Conservation (phyloP, 2,329 filamentous ascomycete genomes). For the Colletotrichum incanum region DNA sequence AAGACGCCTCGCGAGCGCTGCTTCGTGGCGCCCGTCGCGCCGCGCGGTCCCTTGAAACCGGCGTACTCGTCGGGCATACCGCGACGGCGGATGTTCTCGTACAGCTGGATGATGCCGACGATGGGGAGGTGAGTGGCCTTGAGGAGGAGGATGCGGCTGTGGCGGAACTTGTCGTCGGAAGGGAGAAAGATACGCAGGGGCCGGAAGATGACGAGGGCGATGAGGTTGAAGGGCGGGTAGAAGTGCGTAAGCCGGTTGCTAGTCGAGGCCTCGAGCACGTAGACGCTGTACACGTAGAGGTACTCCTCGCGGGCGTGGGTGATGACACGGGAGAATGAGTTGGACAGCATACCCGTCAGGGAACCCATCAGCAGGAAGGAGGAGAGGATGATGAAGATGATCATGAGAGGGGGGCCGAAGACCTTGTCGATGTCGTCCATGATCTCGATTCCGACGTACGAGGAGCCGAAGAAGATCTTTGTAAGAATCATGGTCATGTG, state of each 20-base stretch:
- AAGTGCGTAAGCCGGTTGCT: constrained; percentile 80
- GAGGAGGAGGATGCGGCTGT: constrained; percentile 73
- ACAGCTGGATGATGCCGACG: constrained; percentile 78
- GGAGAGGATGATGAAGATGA: constrained; percentile 83
- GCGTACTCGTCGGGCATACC: constrained; percentile 60
- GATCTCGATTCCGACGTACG: constrained; percentile 80
- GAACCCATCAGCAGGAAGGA: constrained; percentile 86
- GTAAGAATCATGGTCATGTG: constrained; percentile 84
- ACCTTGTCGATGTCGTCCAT: constrained; percentile 73
- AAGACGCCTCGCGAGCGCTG: constrained; percentile 45
- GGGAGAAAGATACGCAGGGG: constrained; percentile 80
- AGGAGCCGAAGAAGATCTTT: constrained; percentile 86
- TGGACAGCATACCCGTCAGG: constrained; percentile 83
- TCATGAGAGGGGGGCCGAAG: constrained; percentile 74
- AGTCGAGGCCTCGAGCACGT: constrained; percentile 77
- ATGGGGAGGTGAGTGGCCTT: constrained; percentile 77
- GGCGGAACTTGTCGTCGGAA: constrained; percentile 74
- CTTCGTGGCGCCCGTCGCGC: constrained; percentile 45
- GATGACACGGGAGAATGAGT: constrained; percentile 79
- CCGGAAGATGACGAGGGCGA: constrained; percentile 80
- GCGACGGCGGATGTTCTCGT: constrained; percentile 68
- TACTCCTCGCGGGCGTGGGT: constrained; percentile 81
- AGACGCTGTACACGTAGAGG: constrained; percentile 80
- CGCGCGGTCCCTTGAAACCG: constrained; percentile 64
- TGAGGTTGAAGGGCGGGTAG: constrained; percentile 81